Percentiles rank a stretch among this genome's conserved stretches.
phyloP scores from a whole-genome alignment of 345 rosid genomes.

The Bruguiera sexangula region DNA sequence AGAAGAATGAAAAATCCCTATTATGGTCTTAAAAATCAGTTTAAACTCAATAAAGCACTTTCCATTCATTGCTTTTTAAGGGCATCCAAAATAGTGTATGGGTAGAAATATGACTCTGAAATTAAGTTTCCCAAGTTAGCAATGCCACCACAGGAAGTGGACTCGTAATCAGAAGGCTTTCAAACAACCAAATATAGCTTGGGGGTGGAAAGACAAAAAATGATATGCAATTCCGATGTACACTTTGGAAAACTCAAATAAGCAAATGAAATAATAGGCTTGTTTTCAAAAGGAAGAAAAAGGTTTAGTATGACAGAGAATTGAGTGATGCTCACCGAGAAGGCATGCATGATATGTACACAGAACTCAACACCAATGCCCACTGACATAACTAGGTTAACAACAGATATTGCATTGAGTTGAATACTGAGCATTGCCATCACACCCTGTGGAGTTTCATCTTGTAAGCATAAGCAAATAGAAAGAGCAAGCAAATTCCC shows the following conservation, averaged over 20 bases:
- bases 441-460: conserved; percentile 69
- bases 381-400: conserved; percentile 91
- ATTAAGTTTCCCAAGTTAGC: background rate
- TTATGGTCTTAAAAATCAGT: no score
- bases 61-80: no score
- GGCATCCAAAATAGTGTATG: background rate
- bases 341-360: conserved; percentile 89
- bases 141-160: no score
- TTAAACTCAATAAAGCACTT: background rate
- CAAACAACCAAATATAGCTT: background rate
- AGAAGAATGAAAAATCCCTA: background rate
- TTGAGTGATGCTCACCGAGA: conserved; percentile 52
- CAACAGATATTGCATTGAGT: conserved; percentile 92
- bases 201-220: background rate
- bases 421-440: conserved; percentile 88
- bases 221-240: background rate
- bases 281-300: background rate
- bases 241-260: background rate
- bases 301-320: background rate
- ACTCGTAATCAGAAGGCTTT: no score
- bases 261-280: background rate
- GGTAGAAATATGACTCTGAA: background rate
- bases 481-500: conserved; percentile 4
- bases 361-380: conserved; percentile 97
- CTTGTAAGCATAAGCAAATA: conserved; percentile 13